A percentile compares a stretch with the other conserved stretches of the same genome.
Conservation (phyloP, 2,329 filamentous ascomycete genomes). For the Clonostachys chloroleuca region DNA sequence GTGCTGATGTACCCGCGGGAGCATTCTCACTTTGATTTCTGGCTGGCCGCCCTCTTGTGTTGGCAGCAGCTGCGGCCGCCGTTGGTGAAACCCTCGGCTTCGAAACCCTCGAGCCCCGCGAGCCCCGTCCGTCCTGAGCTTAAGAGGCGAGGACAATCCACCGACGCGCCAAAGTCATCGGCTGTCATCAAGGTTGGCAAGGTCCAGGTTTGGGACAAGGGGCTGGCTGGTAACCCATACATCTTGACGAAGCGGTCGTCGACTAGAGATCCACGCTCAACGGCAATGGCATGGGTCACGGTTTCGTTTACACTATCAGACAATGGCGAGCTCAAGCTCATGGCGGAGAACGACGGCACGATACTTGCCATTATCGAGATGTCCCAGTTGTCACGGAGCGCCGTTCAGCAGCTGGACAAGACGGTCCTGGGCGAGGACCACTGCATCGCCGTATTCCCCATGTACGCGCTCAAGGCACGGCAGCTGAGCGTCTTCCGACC, state of each 20-base stretch:
- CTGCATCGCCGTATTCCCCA: constrained; percentile 92
- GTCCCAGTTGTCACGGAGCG: constrained; percentile 82
- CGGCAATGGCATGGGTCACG: constrained; percentile 68
- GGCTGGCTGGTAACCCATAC: constrained; percentile 47
- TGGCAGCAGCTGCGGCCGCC: constrained; percentile 73
- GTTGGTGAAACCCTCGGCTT: constrained; percentile 46
- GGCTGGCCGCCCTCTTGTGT: constrained; percentile 75
- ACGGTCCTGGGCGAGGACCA: constrained; percentile 91
- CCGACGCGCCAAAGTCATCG: constrained; percentile 23
- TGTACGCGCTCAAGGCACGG: constrained; percentile 74
- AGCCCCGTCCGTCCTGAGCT: constrained; percentile 33
- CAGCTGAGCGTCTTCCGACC: constrained; percentile 77
- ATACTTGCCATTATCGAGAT: constrained; percentile 82
- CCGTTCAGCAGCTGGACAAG: constrained; percentile 83
- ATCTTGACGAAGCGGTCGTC: constrained; percentile 54
- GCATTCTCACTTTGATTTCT: constrained; percentile 67
- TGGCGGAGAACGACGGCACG: constrained; percentile 78
- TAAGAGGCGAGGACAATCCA: constrained; percentile 30
- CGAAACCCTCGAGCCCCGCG: constrained; percentile 22
- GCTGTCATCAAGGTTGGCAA: constrained; percentile 96
- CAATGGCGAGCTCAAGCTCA: constrained; percentile 88
- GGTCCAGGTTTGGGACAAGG: constrained; percentile 87
- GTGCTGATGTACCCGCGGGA: constrained; percentile 61
- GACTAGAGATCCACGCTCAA: constrained; percentile 48
- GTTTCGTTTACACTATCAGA: constrained; percentile 94